A percentile compares a stretch with the other conserved stretches of the same genome.
phyloP scores from a whole-genome alignment of 2,329 filamentous ascomycete species.

The Furcasterigmium sp. region DNA sequence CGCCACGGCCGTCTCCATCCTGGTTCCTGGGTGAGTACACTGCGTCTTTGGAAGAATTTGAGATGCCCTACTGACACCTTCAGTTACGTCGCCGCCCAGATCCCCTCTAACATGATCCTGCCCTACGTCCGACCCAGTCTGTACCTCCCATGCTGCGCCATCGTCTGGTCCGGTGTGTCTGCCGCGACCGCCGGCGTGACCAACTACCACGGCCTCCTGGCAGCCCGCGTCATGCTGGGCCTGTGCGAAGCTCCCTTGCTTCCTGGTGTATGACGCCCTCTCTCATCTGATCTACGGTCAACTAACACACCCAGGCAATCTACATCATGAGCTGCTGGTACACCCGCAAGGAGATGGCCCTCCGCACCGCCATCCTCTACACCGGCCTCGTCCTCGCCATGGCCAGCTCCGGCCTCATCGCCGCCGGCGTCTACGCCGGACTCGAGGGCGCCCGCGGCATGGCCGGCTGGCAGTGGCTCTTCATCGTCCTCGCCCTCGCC shows the following conservation, averaged over 20 bases:
- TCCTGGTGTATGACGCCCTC: conserved; percentile 6
- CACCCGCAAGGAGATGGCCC: conserved; percentile 14
- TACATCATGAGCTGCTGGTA: conserved; percentile 43
- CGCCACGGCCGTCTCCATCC: conserved; percentile 7
- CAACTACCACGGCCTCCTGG: conserved; percentile 6
- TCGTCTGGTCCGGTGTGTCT: conserved; percentile 11
- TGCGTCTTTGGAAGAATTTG: too few relatives aligned
- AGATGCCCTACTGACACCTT: background rate
- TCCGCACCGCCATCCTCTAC: conserved; percentile 17
- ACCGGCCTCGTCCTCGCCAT: conserved; percentile 14
- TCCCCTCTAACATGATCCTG: conserved; percentile 22
- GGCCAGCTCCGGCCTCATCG: conserved; percentile 31
- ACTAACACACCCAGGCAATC: conserved; percentile 15
- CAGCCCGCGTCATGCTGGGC: conserved; percentile 6
- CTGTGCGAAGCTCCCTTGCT: conserved; percentile 11
- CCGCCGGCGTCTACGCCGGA: conserved; percentile 30
- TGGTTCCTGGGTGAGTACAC: conserved; percentile 6
- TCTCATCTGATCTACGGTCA: too few relatives aligned
- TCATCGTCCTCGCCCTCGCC: conserved; percentile 60
- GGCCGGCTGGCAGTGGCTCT: conserved; percentile 62
- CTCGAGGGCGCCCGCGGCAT: conserved; percentile 47
- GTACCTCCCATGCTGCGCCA: conserved; percentile 14
- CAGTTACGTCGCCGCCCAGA: conserved; percentile 15
- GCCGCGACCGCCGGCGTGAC: conserved; percentile 9
- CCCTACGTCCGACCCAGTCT: conserved; percentile 10